Evolutionary conservation across 2,329 filamentous ascomycete species (phyloP).

Genomic region (Lasiodiplodia citricola): DNA sequence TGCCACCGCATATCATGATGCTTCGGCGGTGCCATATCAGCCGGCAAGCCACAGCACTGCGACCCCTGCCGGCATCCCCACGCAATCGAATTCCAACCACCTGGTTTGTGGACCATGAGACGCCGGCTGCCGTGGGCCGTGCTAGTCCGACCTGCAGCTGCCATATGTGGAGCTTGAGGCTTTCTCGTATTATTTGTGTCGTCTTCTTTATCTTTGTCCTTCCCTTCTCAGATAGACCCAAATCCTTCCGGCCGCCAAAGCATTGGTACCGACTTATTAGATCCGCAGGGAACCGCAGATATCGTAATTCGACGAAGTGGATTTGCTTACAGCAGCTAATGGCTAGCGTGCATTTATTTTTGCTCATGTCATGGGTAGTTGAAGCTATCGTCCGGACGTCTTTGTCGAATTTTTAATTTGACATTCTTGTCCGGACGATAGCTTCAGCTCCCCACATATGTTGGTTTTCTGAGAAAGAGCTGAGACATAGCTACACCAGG

Average conservation of each 20-base stretch:
- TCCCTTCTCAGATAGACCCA: not conserved
- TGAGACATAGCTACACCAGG: too few relatives aligned
- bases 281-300: not conserved
- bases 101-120: not conserved
- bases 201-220: constrained; percentile 1
- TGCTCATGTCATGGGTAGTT: too few relatives aligned
- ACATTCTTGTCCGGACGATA: too few relatives aligned
- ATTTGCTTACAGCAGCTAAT: too few relatives aligned
- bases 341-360: too few relatives aligned
- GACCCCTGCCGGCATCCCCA: not conserved
- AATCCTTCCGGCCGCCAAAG: not conserved
- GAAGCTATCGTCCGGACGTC: too few relatives aligned
- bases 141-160: not conserved
- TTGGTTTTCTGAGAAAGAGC: too few relatives aligned
- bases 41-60: not conserved
- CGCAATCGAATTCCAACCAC: not conserved
- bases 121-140: not conserved
- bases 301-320: too few relatives aligned
- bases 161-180: not conserved
- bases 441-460: too few relatives aligned
- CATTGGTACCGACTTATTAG: too few relatives aligned
- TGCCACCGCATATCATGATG: not conserved
- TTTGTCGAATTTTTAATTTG: too few relatives aligned
- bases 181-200: not conserved
- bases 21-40: not conserved